Evolutionary conservation across 768 basidiomycete species (phyloP).

Genomic region (Trametes cingulata): DNA sequence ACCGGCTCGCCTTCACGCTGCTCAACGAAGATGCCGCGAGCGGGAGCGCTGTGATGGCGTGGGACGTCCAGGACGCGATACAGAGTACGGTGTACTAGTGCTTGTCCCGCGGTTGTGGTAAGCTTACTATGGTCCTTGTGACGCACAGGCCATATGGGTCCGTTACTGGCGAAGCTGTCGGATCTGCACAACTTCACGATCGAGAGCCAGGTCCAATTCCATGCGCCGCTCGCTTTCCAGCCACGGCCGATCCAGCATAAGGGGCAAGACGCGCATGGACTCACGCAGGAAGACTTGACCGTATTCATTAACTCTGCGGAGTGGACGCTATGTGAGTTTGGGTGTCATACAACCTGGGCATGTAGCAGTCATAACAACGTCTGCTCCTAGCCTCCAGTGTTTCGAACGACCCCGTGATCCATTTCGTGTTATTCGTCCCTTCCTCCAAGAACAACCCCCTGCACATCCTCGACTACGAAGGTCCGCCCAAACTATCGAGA

Average conservation of each 20-base stretch:
- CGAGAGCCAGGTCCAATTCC: constrained; percentile 92
- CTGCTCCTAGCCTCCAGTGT: constrained; percentile 74
- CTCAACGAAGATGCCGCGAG: constrained; percentile 86
- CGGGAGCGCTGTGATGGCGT: constrained; percentile 58
- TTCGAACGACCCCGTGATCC: constrained; percentile 90
- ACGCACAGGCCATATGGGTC: constrained; percentile 64
- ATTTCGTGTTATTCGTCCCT: constrained; percentile 90
- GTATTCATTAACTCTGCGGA: constrained; percentile 96
- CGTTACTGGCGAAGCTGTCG: constrained; percentile 59
- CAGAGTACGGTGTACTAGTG: constrained; percentile 47
- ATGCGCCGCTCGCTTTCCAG: constrained; percentile 85
- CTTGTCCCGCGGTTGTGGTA: not conserved
- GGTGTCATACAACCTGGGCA: too few relatives aligned
- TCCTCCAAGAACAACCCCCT: constrained; percentile 69
- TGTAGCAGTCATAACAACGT: not conserved
- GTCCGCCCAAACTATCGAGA: constrained; percentile 34
- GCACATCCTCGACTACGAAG: constrained; percentile 56
- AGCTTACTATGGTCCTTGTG: not conserved
- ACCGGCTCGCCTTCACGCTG: constrained; percentile 89
- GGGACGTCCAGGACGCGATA: constrained; percentile 74
- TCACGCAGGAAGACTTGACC: constrained; percentile 82
- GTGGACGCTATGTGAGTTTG: constrained; percentile 81
- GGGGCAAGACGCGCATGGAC: constrained; percentile 47
- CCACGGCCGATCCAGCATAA: constrained; percentile 43
- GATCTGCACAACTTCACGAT: constrained; percentile 87